Evolutionary conservation across 1,284 basidiomycete genomes (phyloP).

Genomic region (Ustilago cynodontis): DNA sequence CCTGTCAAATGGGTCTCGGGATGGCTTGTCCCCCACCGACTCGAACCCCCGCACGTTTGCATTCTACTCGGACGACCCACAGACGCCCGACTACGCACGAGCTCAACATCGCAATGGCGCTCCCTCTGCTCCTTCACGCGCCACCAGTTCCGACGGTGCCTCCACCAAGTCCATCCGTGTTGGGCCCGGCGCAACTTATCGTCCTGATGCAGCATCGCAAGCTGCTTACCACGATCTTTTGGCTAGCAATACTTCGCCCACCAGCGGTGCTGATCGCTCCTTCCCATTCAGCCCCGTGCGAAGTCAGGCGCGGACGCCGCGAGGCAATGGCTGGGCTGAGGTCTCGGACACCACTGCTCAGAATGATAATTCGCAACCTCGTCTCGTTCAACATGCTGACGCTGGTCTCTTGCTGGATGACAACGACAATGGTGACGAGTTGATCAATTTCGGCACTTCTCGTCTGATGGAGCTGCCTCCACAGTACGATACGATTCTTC

Average conservation of each 20-base stretch:
- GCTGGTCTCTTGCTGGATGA: slow-evolving; percentile 61
- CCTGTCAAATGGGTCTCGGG: slow-evolving; percentile 19
- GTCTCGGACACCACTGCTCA: slow-evolving; percentile 7
- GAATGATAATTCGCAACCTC: slow-evolving; percentile 7
- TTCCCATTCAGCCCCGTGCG: slow-evolving; percentile 17
- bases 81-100: slow-evolving; percentile 10
- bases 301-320: neutral
- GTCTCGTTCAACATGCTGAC: slow-evolving; percentile 54
- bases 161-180: slow-evolving; percentile 37
- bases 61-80: slow-evolving; percentile 35
- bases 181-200: slow-evolving; percentile 39
- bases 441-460: slow-evolving; percentile 19
- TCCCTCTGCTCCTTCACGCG: slow-evolving; percentile 9
- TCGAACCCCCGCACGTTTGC: slow-evolving; percentile 24
- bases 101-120: slow-evolving; percentile 20
- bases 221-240: slow-evolving; percentile 47
- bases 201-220: slow-evolving; percentile 47
- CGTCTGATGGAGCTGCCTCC: slow-evolving; percentile 58
- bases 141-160: slow-evolving; percentile 25
- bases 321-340: slow-evolving; percentile 24
- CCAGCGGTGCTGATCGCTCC: slow-evolving; percentile 17
- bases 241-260: slow-evolving; percentile 29
- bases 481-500: slow-evolving; percentile 57
- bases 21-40: slow-evolving; percentile 35
- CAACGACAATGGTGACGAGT: slow-evolving; percentile 51